These are phyloP conservation scores for Colletotrichum lentis DNA, from an alignment of 2,329 filamentous ascomycete genomes.

Conservation along the genomic window DNA sequence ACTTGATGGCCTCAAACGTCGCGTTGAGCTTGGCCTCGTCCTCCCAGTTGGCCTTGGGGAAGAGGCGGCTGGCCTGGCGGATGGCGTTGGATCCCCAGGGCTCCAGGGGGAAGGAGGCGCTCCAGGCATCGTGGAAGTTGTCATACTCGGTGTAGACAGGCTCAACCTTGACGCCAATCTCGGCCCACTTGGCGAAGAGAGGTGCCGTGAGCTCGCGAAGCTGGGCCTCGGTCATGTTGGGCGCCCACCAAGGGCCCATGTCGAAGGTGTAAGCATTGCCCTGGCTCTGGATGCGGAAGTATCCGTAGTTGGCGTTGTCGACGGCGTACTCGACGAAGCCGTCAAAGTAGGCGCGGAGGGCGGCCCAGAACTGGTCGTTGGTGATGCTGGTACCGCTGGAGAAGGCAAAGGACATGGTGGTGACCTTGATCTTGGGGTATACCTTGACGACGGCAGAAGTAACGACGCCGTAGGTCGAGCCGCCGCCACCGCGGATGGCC, in stretches of 20 bases:
- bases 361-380: constrained; percentile 46
- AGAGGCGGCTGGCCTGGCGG: constrained; percentile 45
- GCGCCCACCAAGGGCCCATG: constrained; percentile 45
- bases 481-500: constrained; percentile 64
- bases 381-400: constrained; percentile 37
- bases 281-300: constrained; percentile 41
- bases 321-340: constrained; percentile 42
- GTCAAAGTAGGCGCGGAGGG: constrained; percentile 41
- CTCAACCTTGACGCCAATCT: constrained; percentile 44
- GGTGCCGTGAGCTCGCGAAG: constrained; percentile 49
- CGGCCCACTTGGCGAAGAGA: constrained; percentile 45
- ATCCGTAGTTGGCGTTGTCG: constrained; percentile 42
- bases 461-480: constrained; percentile 59
- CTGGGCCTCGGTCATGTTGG: constrained; percentile 45
- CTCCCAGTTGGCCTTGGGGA: constrained; percentile 48
- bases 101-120: constrained; percentile 42
- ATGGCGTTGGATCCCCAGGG: constrained; percentile 41
- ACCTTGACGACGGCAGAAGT: constrained; percentile 62
- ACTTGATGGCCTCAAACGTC: constrained; percentile 43
- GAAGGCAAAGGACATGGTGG: constrained; percentile 56
- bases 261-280: constrained; percentile 46
- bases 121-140: constrained; percentile 44
- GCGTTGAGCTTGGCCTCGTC: constrained; percentile 41
- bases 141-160: constrained; percentile 42
- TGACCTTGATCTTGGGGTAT: constrained; percentile 53